Evolutionary conservation across 1,139 yeast genomes (phyloP).

Genomic region (Taphrina sp.): DNA sequence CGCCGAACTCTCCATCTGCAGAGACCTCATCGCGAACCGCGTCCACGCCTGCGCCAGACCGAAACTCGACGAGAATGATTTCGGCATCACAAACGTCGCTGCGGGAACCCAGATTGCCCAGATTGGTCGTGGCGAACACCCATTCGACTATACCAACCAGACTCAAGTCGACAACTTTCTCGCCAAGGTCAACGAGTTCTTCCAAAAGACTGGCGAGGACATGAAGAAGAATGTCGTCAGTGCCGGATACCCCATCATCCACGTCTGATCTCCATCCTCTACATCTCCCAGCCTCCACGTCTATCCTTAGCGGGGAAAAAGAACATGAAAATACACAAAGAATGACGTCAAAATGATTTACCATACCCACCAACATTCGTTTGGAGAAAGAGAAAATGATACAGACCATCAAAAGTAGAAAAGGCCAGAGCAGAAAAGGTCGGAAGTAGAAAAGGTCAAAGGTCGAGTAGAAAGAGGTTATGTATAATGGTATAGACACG

Average conservation of each 20-base stretch:
- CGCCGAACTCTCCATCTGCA: constrained; percentile 20
- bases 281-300: too few species aligned
- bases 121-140: constrained; percentile 10
- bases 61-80: constrained; percentile 3
- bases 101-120: constrained; percentile 25
- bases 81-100: constrained; percentile 2
- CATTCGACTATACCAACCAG: constrained; percentile 13
- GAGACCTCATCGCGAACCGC: constrained; percentile 10
- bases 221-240: constrained; percentile 9
- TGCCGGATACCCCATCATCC: constrained; percentile 17
- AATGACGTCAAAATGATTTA: too few species aligned
- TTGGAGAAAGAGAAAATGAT: too few species aligned
- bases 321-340: too few species aligned
- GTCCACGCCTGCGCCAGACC: constrained; percentile 13
- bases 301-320: too few species aligned
- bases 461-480: too few species aligned
- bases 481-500: too few species aligned
- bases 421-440: too few species aligned
- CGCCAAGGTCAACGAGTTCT: constrained; percentile 6
- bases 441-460: too few species aligned
- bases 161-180: constrained; percentile 2
- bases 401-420: too few species aligned
- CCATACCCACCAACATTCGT: too few species aligned
- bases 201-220: constrained; percentile 15
- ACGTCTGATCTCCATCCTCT: too few species aligned